These are phyloP conservation scores for Lactifluus echinatus DNA, from an alignment of 768 basidiomycete species.

Conservation along the genomic window DNA sequence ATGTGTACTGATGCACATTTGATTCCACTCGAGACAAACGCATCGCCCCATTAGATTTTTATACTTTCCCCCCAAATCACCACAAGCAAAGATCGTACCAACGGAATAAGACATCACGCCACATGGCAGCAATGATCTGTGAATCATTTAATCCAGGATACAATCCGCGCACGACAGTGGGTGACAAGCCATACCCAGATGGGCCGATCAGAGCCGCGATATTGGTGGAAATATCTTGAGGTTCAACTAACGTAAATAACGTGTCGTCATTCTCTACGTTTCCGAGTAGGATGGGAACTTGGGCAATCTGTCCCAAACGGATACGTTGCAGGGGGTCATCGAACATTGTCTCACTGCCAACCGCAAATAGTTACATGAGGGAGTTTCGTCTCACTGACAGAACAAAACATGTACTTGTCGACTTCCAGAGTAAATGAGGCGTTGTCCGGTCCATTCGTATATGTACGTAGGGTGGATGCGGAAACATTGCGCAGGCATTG, in stretches of 20 bases:
- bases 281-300: constrained; percentile 6
- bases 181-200: neutral
- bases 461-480: too few species aligned
- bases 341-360: neutral
- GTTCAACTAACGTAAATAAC: neutral
- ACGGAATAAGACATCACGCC: neutral
- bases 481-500: too few species aligned
- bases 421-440: too few species aligned
- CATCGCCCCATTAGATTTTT: neutral
- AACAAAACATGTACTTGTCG: too few species aligned
- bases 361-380: too few species aligned
- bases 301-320: neutral
- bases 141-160: neutral
- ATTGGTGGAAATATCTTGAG: neutral
- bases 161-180: neutral
- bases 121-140: neutral
- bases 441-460: too few species aligned
- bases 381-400: too few species aligned
- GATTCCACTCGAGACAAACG: neutral
- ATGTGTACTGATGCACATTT: neutral
- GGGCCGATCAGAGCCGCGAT: neutral
- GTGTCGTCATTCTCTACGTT: constrained; percentile 7
- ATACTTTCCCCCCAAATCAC: neutral
- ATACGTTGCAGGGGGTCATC: constrained; percentile 5
- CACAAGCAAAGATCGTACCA: neutral